Evolutionary conservation across 345 rosid species (phyloP), one percentile per base, ranked within the genome.

Genomic region (Lepidium sativum): DNA sequence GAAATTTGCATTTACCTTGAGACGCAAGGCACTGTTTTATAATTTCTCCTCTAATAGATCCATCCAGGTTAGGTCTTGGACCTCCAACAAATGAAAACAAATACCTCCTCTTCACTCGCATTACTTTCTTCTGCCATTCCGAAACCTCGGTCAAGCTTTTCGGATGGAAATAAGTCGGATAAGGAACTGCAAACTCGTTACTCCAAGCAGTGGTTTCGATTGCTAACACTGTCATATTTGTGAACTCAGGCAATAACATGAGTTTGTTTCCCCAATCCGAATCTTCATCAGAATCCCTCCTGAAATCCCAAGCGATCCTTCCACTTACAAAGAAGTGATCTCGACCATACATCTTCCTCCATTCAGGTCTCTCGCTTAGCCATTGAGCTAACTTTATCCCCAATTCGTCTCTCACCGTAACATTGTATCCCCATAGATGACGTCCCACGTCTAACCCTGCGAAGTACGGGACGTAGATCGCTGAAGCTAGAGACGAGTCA

Each of bases 131-230:
- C 41, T 82, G 86, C 83, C 83, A 82, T 58, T 47, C 38, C 1
- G 5, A 49, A 9, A 82, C 42, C 53, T 82, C 78, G 1, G 18
- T 34, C 23, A 69, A 54, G 18, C 64, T 67, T 2, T 75, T 63
- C 0, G 83, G 86, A 52, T 82, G 83, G 45, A 82, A 82, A 18
- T 70, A 74, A 20, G 83, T 77, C 2, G 86, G 86, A 33, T 79
- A 82, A 2, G 83, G 86, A 25, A 79, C 14, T 4, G 80, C 80
- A 2, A 75, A n/a, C 2, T 82, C 83, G 60, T 59, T 55, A 50
- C 64, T 16, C 34, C 67, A 66, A 5, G 62, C 23, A 38, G 80
- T 71, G 6, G 77, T 11, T 60, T 81, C 86, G 5, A 82, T 70
- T 10, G 79, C 39, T 33, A 82, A n/a, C 81, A 82, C 77, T 6